Base-by-base conservation (phyloP, 805 yeast genomes). In the Starmerella tilneyi region DNA sequence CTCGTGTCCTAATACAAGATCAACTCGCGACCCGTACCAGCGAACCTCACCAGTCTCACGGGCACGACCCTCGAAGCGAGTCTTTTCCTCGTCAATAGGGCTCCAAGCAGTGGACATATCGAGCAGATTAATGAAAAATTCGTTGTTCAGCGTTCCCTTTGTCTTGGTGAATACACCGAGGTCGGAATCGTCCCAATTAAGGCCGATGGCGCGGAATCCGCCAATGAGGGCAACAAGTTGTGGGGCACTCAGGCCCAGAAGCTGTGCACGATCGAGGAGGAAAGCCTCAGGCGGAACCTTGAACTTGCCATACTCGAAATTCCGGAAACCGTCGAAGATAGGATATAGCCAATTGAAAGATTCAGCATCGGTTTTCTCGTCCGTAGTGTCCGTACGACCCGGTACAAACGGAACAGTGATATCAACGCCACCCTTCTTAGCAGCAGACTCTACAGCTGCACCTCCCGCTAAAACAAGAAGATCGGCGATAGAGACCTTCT, bases 321-420 rank as follows among this genome's bases (percentile, higher is more conserved):
- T 41, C 21, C 54, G 49, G 51, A 50, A 50, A 11, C 54, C 54
- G 36, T 50, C 54, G 45, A 47, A 33, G 22, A 50, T 46, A 12
- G 54, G 54, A 24, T 45, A 45, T 23, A 50, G 46, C 54, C 51
- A 48, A 30, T 50, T 48, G 32, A 50, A 50, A 30, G 42, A 23
- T 34, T 35, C 43, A 7, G 17, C 44, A 17, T 50, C 54, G n/a
- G 54, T 50, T 37, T 38, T 23, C 41, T 48, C 39, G n/a, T 31
- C 34, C 9, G 37, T 26, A 4, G 54, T 48, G 23, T 51, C 54
- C 33, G n/a, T 43, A 9, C 54, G 50, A 17, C 54, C 54, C 1
- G 54, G 54, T 6, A 41, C 35, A 43, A 51, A 51, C 12, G 54
- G 54, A 9, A 51, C 54, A n/a, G 44, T 27, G 15, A 40, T 43